Percentiles rank a stretch among this genome's conserved stretches.
Conservation (phyloP, 1,139 yeast genomes). For the Ogataea hybrid region DNA sequence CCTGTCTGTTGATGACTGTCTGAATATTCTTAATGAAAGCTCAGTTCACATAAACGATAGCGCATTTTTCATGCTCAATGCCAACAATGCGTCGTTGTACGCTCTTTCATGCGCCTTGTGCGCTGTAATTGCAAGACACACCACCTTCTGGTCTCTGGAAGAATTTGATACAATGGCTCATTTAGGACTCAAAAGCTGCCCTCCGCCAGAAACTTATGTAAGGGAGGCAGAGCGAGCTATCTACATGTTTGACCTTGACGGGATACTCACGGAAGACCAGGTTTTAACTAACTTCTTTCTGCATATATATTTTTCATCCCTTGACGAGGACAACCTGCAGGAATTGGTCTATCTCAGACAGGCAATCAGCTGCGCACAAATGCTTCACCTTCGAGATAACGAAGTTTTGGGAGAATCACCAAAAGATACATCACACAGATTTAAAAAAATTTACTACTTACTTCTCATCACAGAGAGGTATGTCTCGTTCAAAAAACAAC, state of each 20-base stretch:
- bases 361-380: slow-evolving; percentile 1
- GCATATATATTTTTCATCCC: neutral
- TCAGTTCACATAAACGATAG: neutral
- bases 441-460: neutral
- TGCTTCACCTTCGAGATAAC: neutral
- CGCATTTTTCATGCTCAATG: neutral
- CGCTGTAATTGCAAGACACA: neutral
- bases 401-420: neutral
- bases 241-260: neutral
- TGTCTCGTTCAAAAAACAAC: slow-evolving; percentile 1
- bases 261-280: neutral
- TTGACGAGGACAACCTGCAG: neutral
- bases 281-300: neutral
- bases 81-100: neutral
- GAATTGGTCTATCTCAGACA: slow-evolving; percentile 1
- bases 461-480: slow-evolving; percentile 1
- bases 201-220: neutral
- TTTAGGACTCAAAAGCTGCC: neutral
- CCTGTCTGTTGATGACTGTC: neutral
- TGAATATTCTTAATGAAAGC: neutral
- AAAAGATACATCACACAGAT: neutral
- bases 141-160: neutral
- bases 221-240: neutral
- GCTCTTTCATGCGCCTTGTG: neutral
- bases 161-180: neutral